These are phyloP conservation scores for Hericium rajendrae DNA, from an alignment of 768 basidiomycete genomes.

Conservation along the genomic window DNA sequence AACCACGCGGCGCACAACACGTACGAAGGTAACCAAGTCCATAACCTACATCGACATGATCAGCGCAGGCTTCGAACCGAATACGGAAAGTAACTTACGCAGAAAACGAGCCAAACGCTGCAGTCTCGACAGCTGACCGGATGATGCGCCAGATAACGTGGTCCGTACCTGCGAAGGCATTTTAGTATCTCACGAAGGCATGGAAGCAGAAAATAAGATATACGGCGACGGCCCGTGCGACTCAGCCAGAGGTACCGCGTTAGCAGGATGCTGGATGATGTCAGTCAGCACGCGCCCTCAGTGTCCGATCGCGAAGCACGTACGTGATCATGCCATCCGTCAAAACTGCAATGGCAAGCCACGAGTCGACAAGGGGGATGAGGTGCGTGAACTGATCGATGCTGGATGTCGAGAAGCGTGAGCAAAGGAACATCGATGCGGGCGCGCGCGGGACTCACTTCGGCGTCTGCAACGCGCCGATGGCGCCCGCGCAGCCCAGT, in stretches of 20 bases:
- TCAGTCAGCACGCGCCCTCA: background rate
- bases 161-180: conserved; percentile 15
- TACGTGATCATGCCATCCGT: conserved; percentile 23
- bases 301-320: conserved; percentile 2
- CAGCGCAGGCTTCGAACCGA: background rate
- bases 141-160: conserved; percentile 22
- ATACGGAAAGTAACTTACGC: conserved; percentile 16
- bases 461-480: conserved; percentile 16
- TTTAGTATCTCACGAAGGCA: background rate
- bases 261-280: background rate
- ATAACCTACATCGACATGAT: background rate
- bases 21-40: background rate
- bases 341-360: conserved; percentile 20
- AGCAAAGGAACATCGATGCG: background rate
- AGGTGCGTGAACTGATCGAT: conserved; percentile 18
- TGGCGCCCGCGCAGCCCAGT: conserved; percentile 18
- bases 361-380: conserved; percentile 22
- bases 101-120: conserved; percentile 24
- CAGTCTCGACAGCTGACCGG: conserved; percentile 22
- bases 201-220: background rate
- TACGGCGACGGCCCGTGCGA: background rate
- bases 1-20: background rate
- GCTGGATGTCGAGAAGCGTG: conserved; percentile 7
- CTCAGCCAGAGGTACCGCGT: background rate
- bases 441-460: conserved; percentile 10